phyloP scores from a whole-genome alignment of 2,329 filamentous ascomycete genomes.

The Diaporthe capsici region DNA sequence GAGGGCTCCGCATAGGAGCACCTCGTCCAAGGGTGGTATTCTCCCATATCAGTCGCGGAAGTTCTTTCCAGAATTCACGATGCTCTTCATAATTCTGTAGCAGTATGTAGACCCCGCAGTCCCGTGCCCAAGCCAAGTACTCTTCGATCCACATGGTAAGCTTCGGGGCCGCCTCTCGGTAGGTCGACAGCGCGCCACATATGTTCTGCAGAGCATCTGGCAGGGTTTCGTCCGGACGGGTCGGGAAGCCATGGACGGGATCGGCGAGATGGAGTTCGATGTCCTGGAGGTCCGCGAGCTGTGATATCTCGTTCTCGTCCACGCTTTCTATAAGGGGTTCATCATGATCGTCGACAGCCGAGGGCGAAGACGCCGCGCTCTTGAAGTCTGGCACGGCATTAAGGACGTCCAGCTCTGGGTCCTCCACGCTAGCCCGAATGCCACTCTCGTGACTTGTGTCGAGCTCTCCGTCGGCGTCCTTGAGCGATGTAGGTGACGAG shows the following conservation, averaged over 20 bases:
- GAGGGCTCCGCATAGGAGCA: constrained; percentile 44
- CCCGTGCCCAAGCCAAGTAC: constrained; percentile 59
- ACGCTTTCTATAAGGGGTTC: constrained; percentile 63
- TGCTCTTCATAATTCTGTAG: constrained; percentile 61
- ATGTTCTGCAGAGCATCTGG: constrained; percentile 49
- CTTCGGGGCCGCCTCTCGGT: constrained; percentile 44
- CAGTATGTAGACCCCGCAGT: constrained; percentile 52
- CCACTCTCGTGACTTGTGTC: constrained; percentile 47
- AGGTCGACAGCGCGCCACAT: constrained; percentile 45
- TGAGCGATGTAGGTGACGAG: constrained; percentile 61
- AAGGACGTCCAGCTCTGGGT: constrained; percentile 56
- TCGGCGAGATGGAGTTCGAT: constrained; percentile 53
- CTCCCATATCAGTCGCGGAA: constrained; percentile 65
- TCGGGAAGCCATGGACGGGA: constrained; percentile 64
- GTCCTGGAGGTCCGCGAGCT: constrained; percentile 40
- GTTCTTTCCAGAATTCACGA: constrained; percentile 64
- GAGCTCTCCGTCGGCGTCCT: constrained; percentile 42
- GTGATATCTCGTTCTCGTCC: constrained; percentile 52
- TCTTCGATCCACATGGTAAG: constrained; percentile 66
- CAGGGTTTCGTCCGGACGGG: constrained; percentile 49
- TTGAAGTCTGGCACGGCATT: constrained; percentile 39
- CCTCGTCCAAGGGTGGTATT: constrained; percentile 44
- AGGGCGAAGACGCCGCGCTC: constrained; percentile 26
- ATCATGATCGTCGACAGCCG: constrained; percentile 49
- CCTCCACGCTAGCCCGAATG: constrained; percentile 63